Percentiles rank a stretch among this genome's conserved stretches.
These are phyloP conservation scores for Ceratocystis papillata DNA, from an alignment of 2,329 filamentous ascomycete genomes.

Conservation along the genomic window DNA sequence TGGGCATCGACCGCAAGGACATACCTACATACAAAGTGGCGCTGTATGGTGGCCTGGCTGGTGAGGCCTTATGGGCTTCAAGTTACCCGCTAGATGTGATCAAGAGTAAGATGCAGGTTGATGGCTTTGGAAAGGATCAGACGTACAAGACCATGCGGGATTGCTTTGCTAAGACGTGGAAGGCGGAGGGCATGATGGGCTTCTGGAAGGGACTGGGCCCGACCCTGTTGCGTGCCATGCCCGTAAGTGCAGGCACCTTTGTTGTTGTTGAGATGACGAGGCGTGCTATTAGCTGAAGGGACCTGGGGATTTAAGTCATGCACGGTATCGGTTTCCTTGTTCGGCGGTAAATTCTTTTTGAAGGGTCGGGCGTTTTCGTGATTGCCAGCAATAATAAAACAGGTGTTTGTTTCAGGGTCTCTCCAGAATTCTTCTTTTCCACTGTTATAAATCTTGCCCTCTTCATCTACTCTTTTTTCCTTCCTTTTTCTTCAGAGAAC, in stretches of 20 bases:
- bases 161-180: constrained; percentile 76
- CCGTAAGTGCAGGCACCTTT: constrained; percentile 95
- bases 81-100: constrained; percentile 95
- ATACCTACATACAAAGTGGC: constrained; percentile 80
- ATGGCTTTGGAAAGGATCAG: constrained; percentile 66
- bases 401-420: constrained; percentile 5
- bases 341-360: constrained; percentile 1
- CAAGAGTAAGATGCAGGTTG: constrained; percentile 99
- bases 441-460: background rate
- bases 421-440: background rate
- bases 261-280: constrained; percentile 63
- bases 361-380: background rate
- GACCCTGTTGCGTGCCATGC: constrained; percentile 88
- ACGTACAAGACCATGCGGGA: constrained; percentile 74
- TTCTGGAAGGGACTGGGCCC: constrained; percentile 95
- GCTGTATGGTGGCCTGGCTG: constrained; percentile 82
- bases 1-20: constrained; percentile 61
- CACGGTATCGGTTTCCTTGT: background rate
- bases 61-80: constrained; percentile 83
- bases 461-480: background rate
- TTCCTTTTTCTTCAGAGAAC: background rate
- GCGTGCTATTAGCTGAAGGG: constrained; percentile 44
- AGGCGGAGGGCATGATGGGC: constrained; percentile 62
- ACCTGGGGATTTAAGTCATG: background rate
- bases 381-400: constrained; percentile 8